Evolutionary conservation across 768 basidiomycete species (phyloP).

Genomic region (Phaeotremella skinneri): DNA sequence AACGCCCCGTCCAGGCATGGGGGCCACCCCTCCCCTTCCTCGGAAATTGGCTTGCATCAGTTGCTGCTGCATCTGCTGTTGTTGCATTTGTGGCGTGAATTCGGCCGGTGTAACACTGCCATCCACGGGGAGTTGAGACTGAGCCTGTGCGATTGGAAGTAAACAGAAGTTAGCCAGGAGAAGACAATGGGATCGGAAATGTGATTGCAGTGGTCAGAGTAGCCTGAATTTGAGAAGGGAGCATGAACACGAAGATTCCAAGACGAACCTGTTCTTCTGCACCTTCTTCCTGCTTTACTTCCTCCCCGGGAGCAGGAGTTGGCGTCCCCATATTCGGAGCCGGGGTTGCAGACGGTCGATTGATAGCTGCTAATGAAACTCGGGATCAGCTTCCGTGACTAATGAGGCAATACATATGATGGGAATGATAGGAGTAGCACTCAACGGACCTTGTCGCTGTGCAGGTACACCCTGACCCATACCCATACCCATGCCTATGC

Average conservation of each 20-base stretch:
- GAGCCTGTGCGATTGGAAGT: no score
- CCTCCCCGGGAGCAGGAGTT: constrained; percentile 12
- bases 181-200: no score
- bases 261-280: no score
- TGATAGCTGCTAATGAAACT: constrained; percentile 10
- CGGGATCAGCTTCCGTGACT: not conserved
- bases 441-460: not conserved
- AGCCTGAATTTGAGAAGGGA: no score
- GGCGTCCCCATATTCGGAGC: constrained; percentile 4
- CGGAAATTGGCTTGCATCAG: not conserved
- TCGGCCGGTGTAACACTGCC: not conserved
- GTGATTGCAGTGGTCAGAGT: no score
- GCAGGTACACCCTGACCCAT: constrained; percentile 8
- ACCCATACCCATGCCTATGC: constrained; percentile 6
- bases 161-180: no score
- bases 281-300: constrained; percentile 37
- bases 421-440: no score
- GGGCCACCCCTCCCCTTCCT: not conserved
- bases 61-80: constrained; percentile 1
- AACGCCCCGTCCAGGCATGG: not conserved
- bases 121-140: not conserved
- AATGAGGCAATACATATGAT: no score
- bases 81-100: not conserved
- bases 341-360: constrained; percentile 7
- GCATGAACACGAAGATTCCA: no score